A percentile compares a stretch with the other conserved stretches of the same genome.
These are phyloP conservation scores for Phlyctochytrium bullatum DNA, from an alignment of 192 early-diverging fungal species.

Conservation along the genomic window DNA sequence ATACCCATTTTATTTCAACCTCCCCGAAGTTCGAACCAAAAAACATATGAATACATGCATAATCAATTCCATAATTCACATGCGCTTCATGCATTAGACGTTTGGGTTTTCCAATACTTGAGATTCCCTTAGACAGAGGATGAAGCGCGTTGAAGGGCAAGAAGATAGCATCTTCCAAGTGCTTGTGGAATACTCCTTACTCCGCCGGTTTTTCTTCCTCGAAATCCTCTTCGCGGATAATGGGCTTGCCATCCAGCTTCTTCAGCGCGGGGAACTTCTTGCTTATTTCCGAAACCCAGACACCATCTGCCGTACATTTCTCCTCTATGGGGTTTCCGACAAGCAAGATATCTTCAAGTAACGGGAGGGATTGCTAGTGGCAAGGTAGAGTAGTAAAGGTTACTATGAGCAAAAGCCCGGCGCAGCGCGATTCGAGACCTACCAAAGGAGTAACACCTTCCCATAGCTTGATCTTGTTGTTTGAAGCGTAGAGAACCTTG, in stretches of 20 bases:
- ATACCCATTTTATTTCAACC: too few relatives aligned
- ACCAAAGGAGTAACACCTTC: constrained; percentile 43
- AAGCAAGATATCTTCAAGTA: constrained; percentile 49
- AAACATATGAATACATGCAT: too few relatives aligned
- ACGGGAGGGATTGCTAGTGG: constrained; percentile 34
- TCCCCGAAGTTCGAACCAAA: too few relatives aligned
- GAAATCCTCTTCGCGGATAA: constrained; percentile 42
- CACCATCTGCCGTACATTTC: constrained; percentile 54
- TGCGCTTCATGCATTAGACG: too few relatives aligned
- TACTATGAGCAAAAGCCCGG: neutral
- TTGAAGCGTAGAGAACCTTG: constrained; percentile 54
- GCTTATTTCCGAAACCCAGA: constrained; percentile 48
- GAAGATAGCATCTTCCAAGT: too few relatives aligned
- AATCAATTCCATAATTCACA: too few relatives aligned
- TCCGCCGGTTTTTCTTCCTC: neutral
- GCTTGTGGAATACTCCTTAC: too few relatives aligned
- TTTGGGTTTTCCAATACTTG: too few relatives aligned
- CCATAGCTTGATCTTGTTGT: constrained; percentile 62
- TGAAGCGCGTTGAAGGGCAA: too few relatives aligned
- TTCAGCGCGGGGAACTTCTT: constrained; percentile 49
- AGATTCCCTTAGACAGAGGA: too few relatives aligned
- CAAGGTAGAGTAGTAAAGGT: neutral
- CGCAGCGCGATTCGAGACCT: neutral
- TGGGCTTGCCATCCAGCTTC: constrained; percentile 55
- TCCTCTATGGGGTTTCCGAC: constrained; percentile 56